phyloP scores from a whole-genome alignment of 2,329 filamentous ascomycete species.

The Gnomoniopsis sp. region DNA sequence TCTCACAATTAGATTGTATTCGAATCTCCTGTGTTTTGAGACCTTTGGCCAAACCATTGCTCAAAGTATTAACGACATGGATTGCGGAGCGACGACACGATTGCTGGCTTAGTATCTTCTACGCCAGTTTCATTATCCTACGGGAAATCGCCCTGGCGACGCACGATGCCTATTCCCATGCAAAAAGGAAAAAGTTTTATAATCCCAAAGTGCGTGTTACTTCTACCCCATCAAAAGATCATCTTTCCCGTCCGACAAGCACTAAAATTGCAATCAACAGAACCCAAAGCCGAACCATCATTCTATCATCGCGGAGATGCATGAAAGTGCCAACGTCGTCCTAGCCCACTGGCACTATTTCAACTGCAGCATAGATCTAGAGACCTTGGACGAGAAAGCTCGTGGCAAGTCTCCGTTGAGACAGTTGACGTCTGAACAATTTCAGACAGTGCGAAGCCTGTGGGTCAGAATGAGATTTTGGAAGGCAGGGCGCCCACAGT shows the following conservation, averaged over 20 bases:
- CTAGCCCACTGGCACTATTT: constrained; percentile 51
- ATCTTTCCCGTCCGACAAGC: not conserved
- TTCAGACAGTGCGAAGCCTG: constrained; percentile 30
- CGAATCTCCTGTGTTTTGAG: constrained; percentile 34
- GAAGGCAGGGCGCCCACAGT: constrained; percentile 15
- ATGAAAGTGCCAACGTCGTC: constrained; percentile 43
- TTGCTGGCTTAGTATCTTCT: constrained; percentile 34
- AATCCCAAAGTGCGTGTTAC: constrained; percentile 22
- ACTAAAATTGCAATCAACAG: not conserved
- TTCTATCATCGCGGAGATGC: constrained; percentile 28
- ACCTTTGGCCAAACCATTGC: constrained; percentile 30
- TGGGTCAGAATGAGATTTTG: constrained; percentile 24
- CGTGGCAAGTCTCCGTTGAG: constrained; percentile 26
- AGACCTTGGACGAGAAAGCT: constrained; percentile 25
- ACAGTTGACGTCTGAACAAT: constrained; percentile 30
- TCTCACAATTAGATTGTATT: constrained; percentile 44
- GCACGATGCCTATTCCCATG: constrained; percentile 40
- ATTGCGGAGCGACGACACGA: constrained; percentile 29
- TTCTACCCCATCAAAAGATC: not conserved
- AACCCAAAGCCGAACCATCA: not conserved
- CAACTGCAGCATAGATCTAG: constrained; percentile 33
- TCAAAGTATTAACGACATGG: constrained; percentile 32
- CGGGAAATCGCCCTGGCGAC: constrained; percentile 38
- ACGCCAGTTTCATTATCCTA: constrained; percentile 39
- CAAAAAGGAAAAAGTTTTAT: constrained; percentile 31